phyloP scores from a whole-genome alignment of 306 rosid genomes.

The Sindora glabra region DNA sequence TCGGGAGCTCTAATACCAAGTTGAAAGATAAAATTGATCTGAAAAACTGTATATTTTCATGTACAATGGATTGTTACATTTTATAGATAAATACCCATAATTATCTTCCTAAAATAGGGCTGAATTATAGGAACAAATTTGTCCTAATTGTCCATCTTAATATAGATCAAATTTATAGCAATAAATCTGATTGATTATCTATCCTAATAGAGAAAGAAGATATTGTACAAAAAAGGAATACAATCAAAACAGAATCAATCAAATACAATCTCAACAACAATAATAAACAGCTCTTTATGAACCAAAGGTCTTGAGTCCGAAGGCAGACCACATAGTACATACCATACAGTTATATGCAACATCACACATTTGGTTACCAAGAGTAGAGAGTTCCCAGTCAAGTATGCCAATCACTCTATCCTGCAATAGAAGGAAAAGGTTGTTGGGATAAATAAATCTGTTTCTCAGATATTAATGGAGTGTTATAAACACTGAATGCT shows the following conservation, averaged over 20 bases:
- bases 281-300: background rate
- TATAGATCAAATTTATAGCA: background rate
- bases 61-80: too few relatives aligned
- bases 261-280: background rate
- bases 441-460: slow-evolving; percentile 17
- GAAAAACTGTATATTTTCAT: too few relatives aligned
- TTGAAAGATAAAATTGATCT: too few relatives aligned
- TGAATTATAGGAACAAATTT: too few relatives aligned
- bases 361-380: slow-evolving; percentile 97
- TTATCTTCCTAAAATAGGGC: too few relatives aligned
- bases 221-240: slow-evolving; percentile 1
- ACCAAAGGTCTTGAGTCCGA: background rate
- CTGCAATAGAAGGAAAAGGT: slow-evolving; percentile 44
- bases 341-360: slow-evolving; percentile 81
- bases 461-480: slow-evolving; percentile 2
- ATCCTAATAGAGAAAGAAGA: background rate
- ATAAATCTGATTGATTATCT: background rate
- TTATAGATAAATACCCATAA: too few relatives aligned
- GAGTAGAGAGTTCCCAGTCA: slow-evolving; percentile 96
- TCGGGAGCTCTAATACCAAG: too few relatives aligned
- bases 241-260: background rate
- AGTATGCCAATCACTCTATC: slow-evolving; percentile 91
- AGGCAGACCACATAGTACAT: slow-evolving; percentile 17
- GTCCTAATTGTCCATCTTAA: too few relatives aligned
- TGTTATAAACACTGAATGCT: background rate